These are phyloP conservation scores for Phyllosticta paracitricarpa DNA, from an alignment of 2,329 filamentous ascomycete genomes.

Conservation along the genomic window DNA sequence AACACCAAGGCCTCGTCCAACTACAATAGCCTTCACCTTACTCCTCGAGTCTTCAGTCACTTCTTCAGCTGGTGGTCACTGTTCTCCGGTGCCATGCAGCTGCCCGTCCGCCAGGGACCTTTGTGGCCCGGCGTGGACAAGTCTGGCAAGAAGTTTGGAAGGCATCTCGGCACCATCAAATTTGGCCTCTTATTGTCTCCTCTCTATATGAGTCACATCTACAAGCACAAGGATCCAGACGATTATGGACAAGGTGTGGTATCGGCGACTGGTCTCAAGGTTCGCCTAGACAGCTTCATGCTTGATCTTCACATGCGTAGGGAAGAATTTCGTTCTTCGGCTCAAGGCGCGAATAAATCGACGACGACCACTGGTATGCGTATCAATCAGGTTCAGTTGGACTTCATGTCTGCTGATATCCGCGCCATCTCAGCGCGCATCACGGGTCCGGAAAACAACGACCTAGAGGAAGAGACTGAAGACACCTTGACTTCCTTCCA, in stretches of 20 bases:
- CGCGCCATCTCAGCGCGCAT: slow-evolving; percentile 89
- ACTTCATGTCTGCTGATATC: slow-evolving; percentile 84
- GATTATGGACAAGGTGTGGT: slow-evolving; percentile 70
- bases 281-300: slow-evolving; percentile 93
- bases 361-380: slow-evolving; percentile 86
- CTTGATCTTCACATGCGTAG: slow-evolving; percentile 89
- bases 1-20: slow-evolving; percentile 70
- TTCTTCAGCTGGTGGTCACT: slow-evolving; percentile 98
- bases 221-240: slow-evolving; percentile 94
- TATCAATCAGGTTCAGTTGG: slow-evolving; percentile 87
- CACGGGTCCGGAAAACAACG: slow-evolving; percentile 66
- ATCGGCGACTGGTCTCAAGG: slow-evolving; percentile 91
- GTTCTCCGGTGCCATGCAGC: slow-evolving; percentile 87
- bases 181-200: slow-evolving; percentile 90
- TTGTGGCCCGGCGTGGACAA: slow-evolving; percentile 91
- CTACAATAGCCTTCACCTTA: slow-evolving; percentile 94
- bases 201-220: slow-evolving; percentile 90
- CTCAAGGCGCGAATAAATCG: slow-evolving; percentile 55
- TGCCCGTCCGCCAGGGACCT: slow-evolving; percentile 84
- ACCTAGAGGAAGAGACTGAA: slow-evolving; percentile 58
- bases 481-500: slow-evolving; percentile 49
- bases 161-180: slow-evolving; percentile 96
- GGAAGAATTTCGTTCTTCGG: slow-evolving; percentile 78
- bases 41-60: slow-evolving; percentile 92
- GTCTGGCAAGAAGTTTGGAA: slow-evolving; percentile 95